Evolutionary conservation across 129 eudicot genomes (phyloP).

Genomic region (Ambrosia artemisiifolia): DNA sequence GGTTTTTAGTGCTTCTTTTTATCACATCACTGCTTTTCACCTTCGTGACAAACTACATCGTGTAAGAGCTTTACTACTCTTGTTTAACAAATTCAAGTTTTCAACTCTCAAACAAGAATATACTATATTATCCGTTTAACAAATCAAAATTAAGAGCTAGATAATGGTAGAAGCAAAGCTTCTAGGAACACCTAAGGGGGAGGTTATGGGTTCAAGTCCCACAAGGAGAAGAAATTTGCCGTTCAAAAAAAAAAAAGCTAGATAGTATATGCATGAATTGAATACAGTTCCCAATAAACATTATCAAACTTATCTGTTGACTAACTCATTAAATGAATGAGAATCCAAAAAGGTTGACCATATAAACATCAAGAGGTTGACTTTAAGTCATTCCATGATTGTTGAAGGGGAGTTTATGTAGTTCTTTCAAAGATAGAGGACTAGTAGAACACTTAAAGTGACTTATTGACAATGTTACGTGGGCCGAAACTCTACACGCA

Average conservation of each 20-base stretch:
- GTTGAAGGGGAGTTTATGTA: conserved; percentile 9
- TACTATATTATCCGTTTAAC: not conserved
- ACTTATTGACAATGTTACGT: conserved; percentile 3
- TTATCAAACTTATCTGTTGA: conserved; percentile 16
- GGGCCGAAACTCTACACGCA: conserved; percentile 23
- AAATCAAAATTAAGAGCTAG: not conserved
- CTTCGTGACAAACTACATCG: too few species aligned
- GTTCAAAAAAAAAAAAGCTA: too few species aligned
- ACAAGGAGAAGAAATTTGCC: too few species aligned
- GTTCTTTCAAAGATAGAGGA: conserved; percentile 8
- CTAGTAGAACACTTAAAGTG: not conserved
- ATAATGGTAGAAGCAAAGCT: too few species aligned
- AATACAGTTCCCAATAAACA: conserved; percentile 6
- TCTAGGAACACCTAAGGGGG: too few species aligned
- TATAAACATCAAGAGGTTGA: conserved; percentile 17
- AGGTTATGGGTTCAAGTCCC: too few species aligned
- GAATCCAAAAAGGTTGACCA: conserved; percentile 15
- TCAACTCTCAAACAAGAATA: not conserved
- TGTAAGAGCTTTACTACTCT: too few species aligned
- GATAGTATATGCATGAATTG: not conserved
- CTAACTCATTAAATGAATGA: conserved; percentile 6
- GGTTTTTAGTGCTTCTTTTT: too few species aligned
- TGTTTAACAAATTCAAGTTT: not conserved
- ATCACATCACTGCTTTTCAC: too few species aligned
- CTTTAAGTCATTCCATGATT: conserved; percentile 24